Base-by-base conservation (phyloP, 768 basidiomycete species). In the Rhizopogon roseolus region DNA sequence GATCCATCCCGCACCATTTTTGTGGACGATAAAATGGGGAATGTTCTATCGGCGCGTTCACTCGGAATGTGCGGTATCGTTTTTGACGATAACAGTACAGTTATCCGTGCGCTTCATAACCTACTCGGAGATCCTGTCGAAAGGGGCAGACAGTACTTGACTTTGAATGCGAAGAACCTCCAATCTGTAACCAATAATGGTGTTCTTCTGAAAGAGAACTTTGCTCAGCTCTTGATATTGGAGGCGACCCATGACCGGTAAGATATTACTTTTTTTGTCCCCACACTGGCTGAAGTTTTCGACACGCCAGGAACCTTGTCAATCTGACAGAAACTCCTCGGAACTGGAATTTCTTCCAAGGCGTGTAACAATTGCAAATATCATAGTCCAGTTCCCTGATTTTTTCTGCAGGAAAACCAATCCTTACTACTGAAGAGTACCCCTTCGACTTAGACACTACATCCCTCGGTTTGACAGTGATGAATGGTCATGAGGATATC, bases 401-500 rank as follows among this genome's bases (percentile, higher is more conserved):
- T 10, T 41, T n/a, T 17, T 37, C 43, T 25, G 25, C 46, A 75
- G 74, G 72, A 10, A 69, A 72, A 49, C 71, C 69, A 7, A 60
- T 70, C 34, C 64, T 79, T 5, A 81, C 79, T 4, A 80, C 78
- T 3, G 71, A 73, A 40, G 65, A 70, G 25, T 81, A 80, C 58
- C 81, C 81, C 0, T 73, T 70, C 54, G 83, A 85, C 63, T 64
- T 82, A 27, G 82, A 84, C 56, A 84, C 81, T 0, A 84, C 83
- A 0, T 81, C 83, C 5, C 52, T 84, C 10, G 81, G 68, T 14
- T 64, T 82, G 27, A 79, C 75, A 1, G 70, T 82, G 29, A 66
- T 73, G 28, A 55, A 62, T 53, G 66, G 54, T 9, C 62, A 65
- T 49, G 64, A 66, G 19, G 64, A 61, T 11, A 59, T 74, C 10